These are phyloP conservation scores for Beverwykella pulmonaria DNA, from an alignment of 495 filamentous ascomycete genomes.

Conservation along the genomic window DNA sequence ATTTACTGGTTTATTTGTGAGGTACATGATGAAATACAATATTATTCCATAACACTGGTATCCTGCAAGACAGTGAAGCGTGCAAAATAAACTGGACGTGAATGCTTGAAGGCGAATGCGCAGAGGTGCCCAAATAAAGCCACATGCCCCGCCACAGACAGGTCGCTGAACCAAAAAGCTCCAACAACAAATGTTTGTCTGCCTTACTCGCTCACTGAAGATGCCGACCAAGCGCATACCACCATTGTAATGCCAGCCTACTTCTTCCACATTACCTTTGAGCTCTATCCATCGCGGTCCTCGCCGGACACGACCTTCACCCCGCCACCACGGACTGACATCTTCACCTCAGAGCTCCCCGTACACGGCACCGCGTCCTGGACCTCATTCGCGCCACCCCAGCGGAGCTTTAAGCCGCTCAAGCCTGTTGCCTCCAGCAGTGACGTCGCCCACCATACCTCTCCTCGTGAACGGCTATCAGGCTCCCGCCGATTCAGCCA, in stretches of 20 bases:
- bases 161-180: not conserved
- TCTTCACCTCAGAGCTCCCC: constrained; percentile 53
- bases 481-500: constrained; percentile 27
- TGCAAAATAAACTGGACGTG: not conserved
- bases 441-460: constrained; percentile 13
- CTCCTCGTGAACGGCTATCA: constrained; percentile 8
- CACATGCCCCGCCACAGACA: not conserved
- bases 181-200: not conserved
- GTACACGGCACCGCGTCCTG: constrained; percentile 44
- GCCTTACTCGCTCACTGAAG: not conserved
- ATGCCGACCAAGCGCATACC: not conserved
- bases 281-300: constrained; percentile 62
- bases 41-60: not conserved
- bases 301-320: constrained; percentile 41
- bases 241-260: constrained; percentile 71
- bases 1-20: not conserved
- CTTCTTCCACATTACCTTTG: constrained; percentile 88
- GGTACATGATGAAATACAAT: not conserved
- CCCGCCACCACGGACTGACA: constrained; percentile 51
- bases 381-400: constrained; percentile 28
- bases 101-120: not conserved
- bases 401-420: constrained; percentile 7
- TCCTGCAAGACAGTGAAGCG: not conserved
- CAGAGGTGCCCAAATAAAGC: not conserved
- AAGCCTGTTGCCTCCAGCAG: constrained; percentile 28